These are phyloP conservation scores for Eucalyptus erythrocorys DNA, from an alignment of 345 rosid genomes.

Conservation along the genomic window DNA sequence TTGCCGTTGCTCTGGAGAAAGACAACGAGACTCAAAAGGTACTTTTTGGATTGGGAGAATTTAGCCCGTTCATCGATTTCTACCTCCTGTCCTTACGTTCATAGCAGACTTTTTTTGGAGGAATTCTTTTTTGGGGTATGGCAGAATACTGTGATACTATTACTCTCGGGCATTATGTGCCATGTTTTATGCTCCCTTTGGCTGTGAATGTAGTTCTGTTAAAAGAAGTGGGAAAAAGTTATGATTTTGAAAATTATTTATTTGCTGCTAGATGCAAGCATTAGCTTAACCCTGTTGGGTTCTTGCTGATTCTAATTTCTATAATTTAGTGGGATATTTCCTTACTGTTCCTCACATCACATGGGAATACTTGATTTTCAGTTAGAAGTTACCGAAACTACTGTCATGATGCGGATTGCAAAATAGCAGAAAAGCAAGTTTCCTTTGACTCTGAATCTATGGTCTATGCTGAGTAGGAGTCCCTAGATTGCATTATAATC, in stretches of 20 bases:
- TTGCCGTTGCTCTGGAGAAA: conserved; percentile 70
- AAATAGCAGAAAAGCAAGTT: not conserved
- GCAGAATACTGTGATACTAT: not conserved
- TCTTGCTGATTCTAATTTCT: not conserved
- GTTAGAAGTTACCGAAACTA: not conserved
- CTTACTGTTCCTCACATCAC: not conserved
- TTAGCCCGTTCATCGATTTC: not conserved
- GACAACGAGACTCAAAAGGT: conserved; percentile 61
- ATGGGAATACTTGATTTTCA: not conserved
- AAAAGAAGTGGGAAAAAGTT: not conserved
- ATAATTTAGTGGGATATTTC: not conserved
- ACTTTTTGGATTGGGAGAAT: not conserved
- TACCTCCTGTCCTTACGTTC: not conserved
- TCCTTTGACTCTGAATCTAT: not conserved
- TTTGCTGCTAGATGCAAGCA: not conserved
- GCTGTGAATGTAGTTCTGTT: not conserved
- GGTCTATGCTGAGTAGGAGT: not conserved
- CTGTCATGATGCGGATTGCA: not conserved
- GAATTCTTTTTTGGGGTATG: not conserved
- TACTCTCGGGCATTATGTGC: not conserved
- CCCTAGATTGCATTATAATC: not conserved
- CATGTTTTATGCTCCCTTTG: not conserved
- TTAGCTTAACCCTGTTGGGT: not conserved
- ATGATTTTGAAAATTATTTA: not conserved
- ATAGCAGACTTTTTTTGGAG: not conserved